phyloP scores from a whole-genome alignment of 306 rosid genomes.

The Cucurbita maxima region DNA sequence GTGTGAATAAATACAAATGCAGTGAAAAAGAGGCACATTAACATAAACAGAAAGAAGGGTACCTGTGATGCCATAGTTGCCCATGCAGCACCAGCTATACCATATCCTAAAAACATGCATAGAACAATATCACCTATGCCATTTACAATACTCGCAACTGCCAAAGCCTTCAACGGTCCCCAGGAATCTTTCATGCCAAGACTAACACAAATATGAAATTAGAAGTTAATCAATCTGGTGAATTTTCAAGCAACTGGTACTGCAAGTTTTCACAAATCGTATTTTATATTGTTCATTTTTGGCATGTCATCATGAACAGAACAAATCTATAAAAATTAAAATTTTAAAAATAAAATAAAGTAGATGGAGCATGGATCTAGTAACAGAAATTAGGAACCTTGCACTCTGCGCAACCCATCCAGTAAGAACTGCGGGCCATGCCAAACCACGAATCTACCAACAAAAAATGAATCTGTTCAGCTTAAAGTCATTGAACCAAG shows the following conservation, averaged over 20 bases:
- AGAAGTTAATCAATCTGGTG: slow-evolving; percentile 3
- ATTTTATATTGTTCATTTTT: neutral
- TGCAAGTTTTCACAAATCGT: neutral
- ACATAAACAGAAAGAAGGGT: neutral
- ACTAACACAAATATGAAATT: slow-evolving; percentile 15
- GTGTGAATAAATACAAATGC: neutral
- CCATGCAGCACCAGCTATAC: slow-evolving; percentile 85
- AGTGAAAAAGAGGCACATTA: neutral
- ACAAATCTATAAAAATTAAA: no score
- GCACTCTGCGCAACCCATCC: slow-evolving; percentile 77
- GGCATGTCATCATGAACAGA: neutral
- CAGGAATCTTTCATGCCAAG: slow-evolving; percentile 92
- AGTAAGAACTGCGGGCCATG: slow-evolving; percentile 66
- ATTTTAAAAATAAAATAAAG: neutral
- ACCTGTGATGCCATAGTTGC: slow-evolving; percentile 75
- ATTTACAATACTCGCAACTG: slow-evolving; percentile 41
- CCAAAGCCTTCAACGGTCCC: slow-evolving; percentile 79
- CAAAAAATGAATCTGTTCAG: slow-evolving; percentile 16
- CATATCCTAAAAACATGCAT: slow-evolving; percentile 43
- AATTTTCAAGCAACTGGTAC: neutral
- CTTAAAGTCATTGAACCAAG: slow-evolving; percentile 4
- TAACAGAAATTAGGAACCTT: slow-evolving; percentile 24
- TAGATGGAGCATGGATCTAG: slow-evolving; percentile 6
- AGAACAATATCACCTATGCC: slow-evolving; percentile 49
- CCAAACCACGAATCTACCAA: slow-evolving; percentile 59